Evolutionary conservation across 345 rosid genomes (phyloP).

Genomic region (Sonneratia caseolaris): DNA sequence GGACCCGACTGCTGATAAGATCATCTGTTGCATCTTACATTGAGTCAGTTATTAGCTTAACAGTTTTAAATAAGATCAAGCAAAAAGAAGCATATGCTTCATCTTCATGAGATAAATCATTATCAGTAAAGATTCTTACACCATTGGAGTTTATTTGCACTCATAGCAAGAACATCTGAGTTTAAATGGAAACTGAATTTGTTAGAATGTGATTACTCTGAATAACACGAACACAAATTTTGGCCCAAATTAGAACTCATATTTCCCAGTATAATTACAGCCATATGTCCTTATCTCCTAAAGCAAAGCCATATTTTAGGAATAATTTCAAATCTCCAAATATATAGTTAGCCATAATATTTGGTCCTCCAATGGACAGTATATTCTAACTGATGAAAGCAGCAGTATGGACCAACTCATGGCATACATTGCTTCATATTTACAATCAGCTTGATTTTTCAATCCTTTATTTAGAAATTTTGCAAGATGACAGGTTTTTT

Average conservation of each 20-base stretch:
- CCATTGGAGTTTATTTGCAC: background rate
- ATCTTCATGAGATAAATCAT: background rate
- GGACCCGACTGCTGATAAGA: slow-evolving; percentile 50
- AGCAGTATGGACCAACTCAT: background rate
- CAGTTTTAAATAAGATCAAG: background rate
- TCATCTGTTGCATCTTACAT: slow-evolving; percentile 39
- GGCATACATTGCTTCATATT: background rate
- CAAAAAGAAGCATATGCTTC: background rate
- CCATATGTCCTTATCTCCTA: background rate
- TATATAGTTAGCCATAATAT: background rate
- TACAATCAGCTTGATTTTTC: background rate
- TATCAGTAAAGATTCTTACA: background rate
- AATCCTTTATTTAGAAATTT: background rate
- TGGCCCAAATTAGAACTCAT: background rate
- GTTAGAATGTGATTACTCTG: background rate
- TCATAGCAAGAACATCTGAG: background rate
- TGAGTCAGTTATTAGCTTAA: slow-evolving; percentile 2
- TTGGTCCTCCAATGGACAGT: background rate
- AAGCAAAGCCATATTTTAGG: background rate
- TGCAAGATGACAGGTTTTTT: background rate
- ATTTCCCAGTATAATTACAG: background rate
- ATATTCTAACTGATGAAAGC: background rate
- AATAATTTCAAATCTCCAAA: background rate
- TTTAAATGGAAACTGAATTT: background rate
- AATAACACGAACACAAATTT: background rate